Conservation (phyloP, 1,139 yeast genomes). For the Lodderomyces jiufengensis region DNA sequence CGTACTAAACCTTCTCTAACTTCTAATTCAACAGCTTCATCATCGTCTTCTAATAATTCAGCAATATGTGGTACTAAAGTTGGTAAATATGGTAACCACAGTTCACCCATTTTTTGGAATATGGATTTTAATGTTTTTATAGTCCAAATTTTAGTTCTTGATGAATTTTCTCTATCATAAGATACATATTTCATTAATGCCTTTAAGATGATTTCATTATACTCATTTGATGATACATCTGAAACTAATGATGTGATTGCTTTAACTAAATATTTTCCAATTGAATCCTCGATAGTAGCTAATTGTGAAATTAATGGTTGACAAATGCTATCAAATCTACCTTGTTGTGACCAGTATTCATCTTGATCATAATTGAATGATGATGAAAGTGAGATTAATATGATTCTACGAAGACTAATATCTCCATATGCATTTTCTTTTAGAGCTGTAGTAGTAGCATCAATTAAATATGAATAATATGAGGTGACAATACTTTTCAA, state of each 20-base stretch:
- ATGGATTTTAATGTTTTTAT: slow-evolving; percentile 73
- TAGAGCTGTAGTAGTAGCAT: slow-evolving; percentile 59
- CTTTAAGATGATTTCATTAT: slow-evolving; percentile 51
- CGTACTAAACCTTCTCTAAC: slow-evolving; percentile 90
- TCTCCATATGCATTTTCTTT: slow-evolving; percentile 45
- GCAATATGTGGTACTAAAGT: slow-evolving; percentile 95
- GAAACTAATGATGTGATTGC: slow-evolving; percentile 72
- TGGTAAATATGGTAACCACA: slow-evolving; percentile 88
- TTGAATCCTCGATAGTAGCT: slow-evolving; percentile 58
- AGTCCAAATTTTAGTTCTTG: slow-evolving; percentile 71
- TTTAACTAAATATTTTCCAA: slow-evolving; percentile 77
- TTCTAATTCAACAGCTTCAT: slow-evolving; percentile 87
- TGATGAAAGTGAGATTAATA: slow-evolving; percentile 67
- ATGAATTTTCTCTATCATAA: slow-evolving; percentile 30
- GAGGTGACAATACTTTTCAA: slow-evolving; percentile 84
- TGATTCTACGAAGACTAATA: slow-evolving; percentile 62
- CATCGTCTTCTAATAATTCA: slow-evolving; percentile 91
- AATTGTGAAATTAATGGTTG: slow-evolving; percentile 65
- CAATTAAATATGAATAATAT: slow-evolving; percentile 81
- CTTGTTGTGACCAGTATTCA: slow-evolving; percentile 90
- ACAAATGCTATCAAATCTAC: slow-evolving; percentile 73
- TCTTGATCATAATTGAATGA: slow-evolving; percentile 88
- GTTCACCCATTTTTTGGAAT: slow-evolving; percentile 90
- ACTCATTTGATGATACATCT: slow-evolving; percentile 77
- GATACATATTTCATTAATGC: slow-evolving; percentile 37